Evolutionary conservation across 306 rosid genomes (phyloP), one percentile per base, ranked within the genome.

Genomic region (Psophocarpus tetragonolobus): DNA sequence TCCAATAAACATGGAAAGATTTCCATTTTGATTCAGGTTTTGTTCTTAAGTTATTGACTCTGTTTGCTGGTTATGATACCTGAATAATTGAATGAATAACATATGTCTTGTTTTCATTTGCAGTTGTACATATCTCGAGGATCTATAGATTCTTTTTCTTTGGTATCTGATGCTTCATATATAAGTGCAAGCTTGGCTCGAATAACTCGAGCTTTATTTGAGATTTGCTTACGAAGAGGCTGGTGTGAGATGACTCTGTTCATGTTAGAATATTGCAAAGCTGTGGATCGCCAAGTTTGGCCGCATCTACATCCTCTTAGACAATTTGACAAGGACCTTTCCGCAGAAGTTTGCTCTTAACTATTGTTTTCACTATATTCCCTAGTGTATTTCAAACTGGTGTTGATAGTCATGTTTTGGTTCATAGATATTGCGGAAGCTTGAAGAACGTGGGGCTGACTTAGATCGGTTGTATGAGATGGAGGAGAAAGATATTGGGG

Each of bases 181-280:
- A 94, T 94, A 73, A 92, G 98, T 88, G 98, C 98, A 63, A 92
- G 98, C 89, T 86, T 92, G 91, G 97, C 97, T 54, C 97, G 98
- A 76, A 94, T 94, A 66, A 85, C 90, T 78, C 88, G 98, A 74
- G 98, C 98, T 57, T 84, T 94, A 81, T 94, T 92, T 79, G 98
- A 94, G 88, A 91, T 94, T 71, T 94, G 97, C 68, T 75, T 94
- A 69, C 87, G 97, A 50, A 92, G 90, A 76, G 97, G 97, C 84
- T 94, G 98, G 98, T 89, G 92, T 62, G 98, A 92, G 87, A 94
- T 92, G 95, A 50, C 97, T 45, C 36, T 92, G 85, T 92, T 90
- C 81, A 89, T 94, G 98, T 86, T 94, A 90, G 97, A 94, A 74
- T 94, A 92, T 84, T 92, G 98, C 92, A 94, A 92, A 83, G 97